Evolutionary conservation across 2,329 filamentous ascomycete genomes (phyloP).

Genomic region (Sporothrix variecibatus): DNA sequence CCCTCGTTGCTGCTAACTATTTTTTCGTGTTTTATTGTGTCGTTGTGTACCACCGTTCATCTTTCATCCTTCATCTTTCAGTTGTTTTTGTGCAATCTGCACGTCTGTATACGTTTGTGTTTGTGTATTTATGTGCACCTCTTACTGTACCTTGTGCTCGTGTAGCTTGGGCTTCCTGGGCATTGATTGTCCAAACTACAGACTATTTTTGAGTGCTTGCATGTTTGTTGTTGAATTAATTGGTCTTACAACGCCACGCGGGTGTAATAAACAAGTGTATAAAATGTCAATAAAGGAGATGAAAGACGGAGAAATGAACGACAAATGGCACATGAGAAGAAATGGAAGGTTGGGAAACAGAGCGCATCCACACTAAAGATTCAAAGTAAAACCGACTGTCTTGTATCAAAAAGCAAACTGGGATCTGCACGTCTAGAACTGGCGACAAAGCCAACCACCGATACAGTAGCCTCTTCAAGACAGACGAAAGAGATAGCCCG

Average conservation of each 20-base stretch:
- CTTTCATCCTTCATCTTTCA: not conserved
- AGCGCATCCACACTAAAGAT: not conserved
- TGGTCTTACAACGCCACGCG: conserved; percentile 1
- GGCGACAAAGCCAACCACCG: not conserved
- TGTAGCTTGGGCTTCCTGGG: not conserved
- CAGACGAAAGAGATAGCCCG: not conserved
- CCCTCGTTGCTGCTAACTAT: not conserved
- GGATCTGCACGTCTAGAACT: not conserved
- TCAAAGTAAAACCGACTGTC: not conserved
- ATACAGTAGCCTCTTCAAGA: not conserved
- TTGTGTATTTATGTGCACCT: not conserved
- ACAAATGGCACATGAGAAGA: not conserved
- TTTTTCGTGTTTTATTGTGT: not conserved
- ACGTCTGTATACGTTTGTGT: not conserved
- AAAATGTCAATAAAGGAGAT: not conserved
- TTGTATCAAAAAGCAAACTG: not conserved
- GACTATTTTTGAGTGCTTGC: not conserved
- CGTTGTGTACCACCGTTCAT: not conserved
- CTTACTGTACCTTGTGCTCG: not conserved
- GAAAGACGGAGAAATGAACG: not conserved
- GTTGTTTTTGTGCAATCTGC: not conserved
- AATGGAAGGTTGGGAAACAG: not conserved
- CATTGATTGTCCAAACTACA: not conserved
- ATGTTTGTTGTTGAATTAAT: not conserved
- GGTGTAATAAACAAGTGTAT: not conserved